Base-by-base conservation (phyloP, 2,329 filamentous ascomycete genomes). In the Hypoxylon sp. region DNA sequence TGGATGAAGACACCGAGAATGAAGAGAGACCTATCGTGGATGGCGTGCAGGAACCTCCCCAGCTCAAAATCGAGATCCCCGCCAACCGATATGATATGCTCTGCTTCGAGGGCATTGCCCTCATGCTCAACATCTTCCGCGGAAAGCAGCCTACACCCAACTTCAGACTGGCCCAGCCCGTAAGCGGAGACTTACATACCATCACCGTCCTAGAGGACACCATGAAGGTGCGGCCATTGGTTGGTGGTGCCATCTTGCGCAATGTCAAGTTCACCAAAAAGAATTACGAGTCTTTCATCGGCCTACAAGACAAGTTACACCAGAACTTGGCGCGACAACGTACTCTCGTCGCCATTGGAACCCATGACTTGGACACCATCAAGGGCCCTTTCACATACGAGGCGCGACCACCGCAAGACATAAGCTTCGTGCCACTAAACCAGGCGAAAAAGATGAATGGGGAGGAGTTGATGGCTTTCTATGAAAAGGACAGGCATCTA, bases 21-120 rank as follows among this genome's bases (percentile, higher is more conserved):
- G 50, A 55, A 16, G 57, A 56, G 40, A 55, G 60, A 35, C 54
- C 60, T 19, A 50, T 57, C 43, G 61, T 63, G 7, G 35, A 61
- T 45, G 53, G 59, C 21, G 90, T 87, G 63, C 89, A 95, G 73
- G 90, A 96, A 75, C 84, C 90, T 41, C 88, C 94, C 48, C 90
- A 97, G 75, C 83, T 97, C 67, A 97, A 97, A 81, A 97, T 99
- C 69, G 93, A 97, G 73, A 96, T 97, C 66, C 91, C 92, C 57
- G 93, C 94, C 67, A 97, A 97, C 75, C 86, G 91, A 76, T 92
- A 86, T 75, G 86, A 97, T 68, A 91, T 97, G 87, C 84, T 99
- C 47, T 97, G 93, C 75, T 96, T 96, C 75, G 94, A 97, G 77
- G 93, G 93, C 56, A 96, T 97, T 70, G 88, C 90, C 62, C 83